A percentile compares a stretch with the other conserved stretches of the same genome.
phyloP scores from a whole-genome alignment of 169 alveolate genomes.

The Cyclospora cayetanensis region DNA sequence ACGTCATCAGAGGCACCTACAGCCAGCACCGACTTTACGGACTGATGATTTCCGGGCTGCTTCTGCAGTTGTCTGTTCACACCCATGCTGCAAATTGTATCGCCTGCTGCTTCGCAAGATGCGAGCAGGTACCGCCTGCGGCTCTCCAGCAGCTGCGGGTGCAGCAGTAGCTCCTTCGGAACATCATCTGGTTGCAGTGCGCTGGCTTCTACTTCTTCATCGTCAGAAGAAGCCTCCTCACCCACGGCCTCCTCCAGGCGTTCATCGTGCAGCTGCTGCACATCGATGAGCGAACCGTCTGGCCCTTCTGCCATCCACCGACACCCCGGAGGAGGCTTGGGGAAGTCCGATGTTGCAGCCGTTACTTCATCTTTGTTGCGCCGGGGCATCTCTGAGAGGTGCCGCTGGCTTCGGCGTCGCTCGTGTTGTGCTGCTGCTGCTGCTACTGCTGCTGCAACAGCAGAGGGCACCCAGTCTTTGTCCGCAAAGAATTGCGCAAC shows the following conservation, averaged over 20 bases:
- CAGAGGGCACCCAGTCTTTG: neutral
- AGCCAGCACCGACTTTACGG: neutral
- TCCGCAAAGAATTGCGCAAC: neutral
- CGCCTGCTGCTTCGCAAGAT: conserved; percentile 11
- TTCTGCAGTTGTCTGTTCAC: neutral
- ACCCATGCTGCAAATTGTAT: neutral
- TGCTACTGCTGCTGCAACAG: neutral
- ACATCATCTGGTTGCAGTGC: no score
- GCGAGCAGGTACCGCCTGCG: neutral
- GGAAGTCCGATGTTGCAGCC: neutral
- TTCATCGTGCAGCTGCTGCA: neutral
- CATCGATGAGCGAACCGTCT: neutral
- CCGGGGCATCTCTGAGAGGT: no score
- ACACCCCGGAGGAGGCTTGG: conserved; percentile 39
- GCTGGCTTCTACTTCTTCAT: neutral
- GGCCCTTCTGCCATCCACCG: conserved; percentile 55
- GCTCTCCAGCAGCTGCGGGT: conserved; percentile 22
- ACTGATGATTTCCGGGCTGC: neutral
- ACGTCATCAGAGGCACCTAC: neutral
- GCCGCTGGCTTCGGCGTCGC: no score
- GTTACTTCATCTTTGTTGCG: no score
- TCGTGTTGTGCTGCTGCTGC: no score
- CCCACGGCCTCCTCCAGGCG: neutral
- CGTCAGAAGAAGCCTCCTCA: neutral
- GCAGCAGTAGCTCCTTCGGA: neutral